A percentile compares a stretch with the other conserved stretches of the same genome.
Conservation (phyloP, 176 grass and related monocot species). For the Zoysia pacifica region DNA sequence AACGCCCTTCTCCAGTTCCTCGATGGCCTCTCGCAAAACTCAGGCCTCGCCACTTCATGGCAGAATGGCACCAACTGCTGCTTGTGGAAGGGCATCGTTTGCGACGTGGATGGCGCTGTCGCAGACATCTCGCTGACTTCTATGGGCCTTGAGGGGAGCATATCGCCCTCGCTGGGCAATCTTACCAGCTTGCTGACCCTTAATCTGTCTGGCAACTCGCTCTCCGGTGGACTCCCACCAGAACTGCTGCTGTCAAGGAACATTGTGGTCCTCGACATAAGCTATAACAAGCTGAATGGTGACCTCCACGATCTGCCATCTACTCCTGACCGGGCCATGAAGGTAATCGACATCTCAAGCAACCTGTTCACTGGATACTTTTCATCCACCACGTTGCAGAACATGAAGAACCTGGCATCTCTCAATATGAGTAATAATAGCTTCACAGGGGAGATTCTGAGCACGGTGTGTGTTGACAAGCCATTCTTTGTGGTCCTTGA, state of each 20-base stretch:
- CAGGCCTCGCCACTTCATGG: neutral
- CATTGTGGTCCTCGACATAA: conserved; percentile 32
- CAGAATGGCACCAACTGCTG: conserved; percentile 21
- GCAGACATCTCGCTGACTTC: neutral
- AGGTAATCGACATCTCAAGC: conserved; percentile 54
- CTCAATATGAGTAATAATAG: conserved; percentile 54
- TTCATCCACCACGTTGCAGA: conserved; percentile 10
- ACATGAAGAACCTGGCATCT: neutral
- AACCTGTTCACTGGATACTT: conserved; percentile 43
- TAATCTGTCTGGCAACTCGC: conserved; percentile 30
- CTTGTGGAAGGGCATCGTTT: conserved; percentile 39
- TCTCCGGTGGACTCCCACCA: neutral
- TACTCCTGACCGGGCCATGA: neutral
- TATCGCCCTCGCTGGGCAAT: neutral
- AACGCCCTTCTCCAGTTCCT: conserved; percentile 35
- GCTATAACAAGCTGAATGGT: conserved; percentile 43
- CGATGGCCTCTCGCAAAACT: neutral
- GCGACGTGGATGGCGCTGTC: neutral
- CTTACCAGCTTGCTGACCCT: conserved; percentile 15
- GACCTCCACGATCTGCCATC: neutral
- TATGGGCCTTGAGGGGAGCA: conserved; percentile 9
- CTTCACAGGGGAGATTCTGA: conserved; percentile 28
- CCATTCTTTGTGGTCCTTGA: conserved; percentile 17
- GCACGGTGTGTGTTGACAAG: neutral
- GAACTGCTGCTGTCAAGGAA: conserved; percentile 27